A percentile compares a stretch with the other conserved stretches of the same genome.
Evolutionary conservation across 176 grass and related monocot genomes (phyloP).

Genomic region (Leersia perrieri): DNA sequence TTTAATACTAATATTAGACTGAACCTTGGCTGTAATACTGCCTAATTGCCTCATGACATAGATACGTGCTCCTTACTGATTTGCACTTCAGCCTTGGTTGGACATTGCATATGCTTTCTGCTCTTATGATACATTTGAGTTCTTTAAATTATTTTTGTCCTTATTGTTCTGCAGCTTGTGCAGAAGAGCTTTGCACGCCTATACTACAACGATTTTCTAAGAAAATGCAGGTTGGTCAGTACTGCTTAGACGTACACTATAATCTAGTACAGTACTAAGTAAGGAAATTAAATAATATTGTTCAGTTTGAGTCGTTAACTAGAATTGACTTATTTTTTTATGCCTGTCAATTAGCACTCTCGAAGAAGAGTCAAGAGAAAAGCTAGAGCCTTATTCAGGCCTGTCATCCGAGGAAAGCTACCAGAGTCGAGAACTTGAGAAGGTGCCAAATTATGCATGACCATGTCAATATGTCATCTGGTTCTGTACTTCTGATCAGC

Average conservation of each 20-base stretch:
- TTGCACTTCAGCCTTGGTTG: not conserved
- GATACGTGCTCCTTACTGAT: not conserved
- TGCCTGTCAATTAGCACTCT: constrained; percentile 33
- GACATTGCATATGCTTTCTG: not conserved
- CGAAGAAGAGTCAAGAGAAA: constrained; percentile 61
- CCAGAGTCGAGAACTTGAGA: constrained; percentile 83
- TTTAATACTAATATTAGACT: not conserved
- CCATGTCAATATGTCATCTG: not conserved
- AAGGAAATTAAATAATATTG: not conserved
- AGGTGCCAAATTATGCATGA: constrained; percentile 24
- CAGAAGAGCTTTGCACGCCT: constrained; percentile 84
- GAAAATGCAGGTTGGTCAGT: constrained; percentile 61
- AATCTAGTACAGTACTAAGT: not conserved
- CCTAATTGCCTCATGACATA: not conserved
- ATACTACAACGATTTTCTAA: constrained; percentile 74
- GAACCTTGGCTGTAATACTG: not conserved
- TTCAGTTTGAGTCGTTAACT: not conserved
- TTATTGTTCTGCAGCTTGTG: constrained; percentile 56
- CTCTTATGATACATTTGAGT: not conserved
- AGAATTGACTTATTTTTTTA: not conserved
- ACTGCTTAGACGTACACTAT: not conserved
- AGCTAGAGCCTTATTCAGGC: constrained; percentile 55
- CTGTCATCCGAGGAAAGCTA: constrained; percentile 86
- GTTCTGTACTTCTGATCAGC: not conserved
- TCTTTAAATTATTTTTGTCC: not conserved